phyloP scores from a whole-genome alignment of 352 stramenopile genomes.

The Pythium grandisporangium region DNA sequence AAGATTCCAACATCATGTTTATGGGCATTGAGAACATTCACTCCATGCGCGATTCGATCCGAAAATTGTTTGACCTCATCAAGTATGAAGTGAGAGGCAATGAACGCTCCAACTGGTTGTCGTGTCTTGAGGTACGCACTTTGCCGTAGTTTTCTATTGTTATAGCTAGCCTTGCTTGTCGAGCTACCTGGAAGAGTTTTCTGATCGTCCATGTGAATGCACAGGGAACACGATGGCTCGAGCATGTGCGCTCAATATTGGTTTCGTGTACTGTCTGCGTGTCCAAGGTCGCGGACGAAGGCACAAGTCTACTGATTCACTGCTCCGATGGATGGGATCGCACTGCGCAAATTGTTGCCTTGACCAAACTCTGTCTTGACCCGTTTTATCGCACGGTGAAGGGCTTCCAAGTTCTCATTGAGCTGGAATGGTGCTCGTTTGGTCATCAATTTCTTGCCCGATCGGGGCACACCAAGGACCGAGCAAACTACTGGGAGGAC shows the following conservation, averaged over 20 bases:
- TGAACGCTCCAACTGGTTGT: slow-evolving; percentile 73
- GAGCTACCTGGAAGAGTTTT: background rate
- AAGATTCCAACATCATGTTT: slow-evolving; percentile 65
- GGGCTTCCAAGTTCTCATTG: slow-evolving; percentile 95
- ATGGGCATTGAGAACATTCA: slow-evolving; percentile 93
- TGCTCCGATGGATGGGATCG: slow-evolving; percentile 99
- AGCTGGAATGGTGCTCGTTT: slow-evolving; percentile 99
- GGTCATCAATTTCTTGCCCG: slow-evolving; percentile 97
- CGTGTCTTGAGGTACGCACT: slow-evolving; percentile 61
- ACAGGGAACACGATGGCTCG: slow-evolving; percentile 68
- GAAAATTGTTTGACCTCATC: slow-evolving; percentile 74
- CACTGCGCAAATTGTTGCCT: slow-evolving; percentile 92
- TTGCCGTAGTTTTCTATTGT: background rate
- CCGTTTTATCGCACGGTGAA: slow-evolving; percentile 95
- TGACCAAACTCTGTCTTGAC: slow-evolving; percentile 96
- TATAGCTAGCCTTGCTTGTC: too few species aligned
- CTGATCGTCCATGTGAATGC: slow-evolving; percentile 2
- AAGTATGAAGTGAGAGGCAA: slow-evolving; percentile 79
- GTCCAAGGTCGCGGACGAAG: slow-evolving; percentile 74
- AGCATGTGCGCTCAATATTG: slow-evolving; percentile 72
- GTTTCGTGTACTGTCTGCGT: slow-evolving; percentile 91
- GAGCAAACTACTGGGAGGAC: slow-evolving; percentile 87
- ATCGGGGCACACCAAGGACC: slow-evolving; percentile 49
- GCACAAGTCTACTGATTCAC: slow-evolving; percentile 95
- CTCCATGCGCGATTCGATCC: slow-evolving; percentile 82